phyloP scores from a whole-genome alignment of 768 basidiomycete species.

The Krasilnikovozyma curviuscula region DNA sequence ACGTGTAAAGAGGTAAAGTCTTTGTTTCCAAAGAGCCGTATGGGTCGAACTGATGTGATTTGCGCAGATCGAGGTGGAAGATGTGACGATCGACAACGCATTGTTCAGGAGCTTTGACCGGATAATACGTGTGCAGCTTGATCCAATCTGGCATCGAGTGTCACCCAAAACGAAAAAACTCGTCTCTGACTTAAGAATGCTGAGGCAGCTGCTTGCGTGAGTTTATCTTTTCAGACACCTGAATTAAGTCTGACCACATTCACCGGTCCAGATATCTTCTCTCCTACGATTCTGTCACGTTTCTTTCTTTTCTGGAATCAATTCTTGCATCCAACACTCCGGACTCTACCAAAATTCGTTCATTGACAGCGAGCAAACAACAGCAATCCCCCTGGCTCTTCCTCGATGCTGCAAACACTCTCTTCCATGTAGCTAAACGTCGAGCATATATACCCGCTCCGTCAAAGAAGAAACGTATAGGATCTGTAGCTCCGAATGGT shows the following conservation, averaged over 20 bases:
- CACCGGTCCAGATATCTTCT: slow-evolving; percentile 48
- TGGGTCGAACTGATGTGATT: not conserved
- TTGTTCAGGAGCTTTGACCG: slow-evolving; percentile 85
- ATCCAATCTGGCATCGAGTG: slow-evolving; percentile 92
- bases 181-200: slow-evolving; percentile 64
- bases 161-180: slow-evolving; percentile 80
- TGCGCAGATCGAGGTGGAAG: slow-evolving; percentile 75
- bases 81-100: slow-evolving; percentile 75
- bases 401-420: slow-evolving; percentile 71
- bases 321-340: slow-evolving; percentile 46
- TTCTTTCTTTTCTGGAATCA: slow-evolving; percentile 78
- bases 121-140: slow-evolving; percentile 69
- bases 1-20: slow-evolving; percentile 50
- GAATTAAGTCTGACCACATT: not conserved
- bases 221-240: slow-evolving; percentile 17
- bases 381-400: slow-evolving; percentile 39
- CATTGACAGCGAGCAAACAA: slow-evolving; percentile 34
- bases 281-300: slow-evolving; percentile 74
- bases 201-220: slow-evolving; percentile 63
- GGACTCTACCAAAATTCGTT: slow-evolving; percentile 37
- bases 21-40: not conserved
- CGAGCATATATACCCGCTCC: slow-evolving; percentile 49
- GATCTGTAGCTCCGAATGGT: slow-evolving; percentile 20
- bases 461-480: slow-evolving; percentile 16
- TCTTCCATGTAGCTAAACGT: slow-evolving; percentile 59